Evolutionary conservation across 768 basidiomycete species (phyloP), one percentile per base, ranked within the genome.

Genomic region (Lactarius trivialis): DNA sequence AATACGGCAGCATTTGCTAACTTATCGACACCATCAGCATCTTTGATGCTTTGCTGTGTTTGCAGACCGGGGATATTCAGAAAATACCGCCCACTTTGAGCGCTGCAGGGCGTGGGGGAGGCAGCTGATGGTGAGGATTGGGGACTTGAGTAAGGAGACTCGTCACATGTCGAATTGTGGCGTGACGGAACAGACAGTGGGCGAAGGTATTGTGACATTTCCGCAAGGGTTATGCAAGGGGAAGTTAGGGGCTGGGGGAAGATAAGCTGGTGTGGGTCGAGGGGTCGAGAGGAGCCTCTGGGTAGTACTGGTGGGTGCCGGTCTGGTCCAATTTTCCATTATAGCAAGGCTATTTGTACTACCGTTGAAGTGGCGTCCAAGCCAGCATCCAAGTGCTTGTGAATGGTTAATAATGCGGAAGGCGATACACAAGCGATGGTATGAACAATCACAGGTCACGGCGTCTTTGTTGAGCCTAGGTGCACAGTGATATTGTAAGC

Each of bases 11-110:
- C 57, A n/a, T 39, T 63, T 14, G 61, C 61, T 30, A 58, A 11
- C 7, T 49, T 63, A 32, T 63, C 61, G 30, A 63, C 45, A 8
- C 32, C 54, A 19, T 63, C 61, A 8, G 61, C 61, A 33, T 63
- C 52, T 37, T 63, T 63, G 43, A 63, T 63, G 11, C 43, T 57
- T 2, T 45, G 56, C 19, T 37, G 61, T 34, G 57, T 28, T 0
- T 34, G 24, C 19, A 17, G 34, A 4, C 56, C 34, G 7, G 61
- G 61, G 33, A 63, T 63, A 21, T 17, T 24, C 5, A 63, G 52
- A 15, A 63, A 63, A 21, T 63, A 50, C 3, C 26, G 15, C 2
- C 28, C 24, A 8, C 26, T n/a, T 19, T 34, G 32, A 15, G 57
- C 7, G 21, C 34, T 63, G 21, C 52, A 39, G 1, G 52, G 57